Conservation (phyloP, 768 basidiomycete genomes). For the Naganishia onofrii region DNA sequence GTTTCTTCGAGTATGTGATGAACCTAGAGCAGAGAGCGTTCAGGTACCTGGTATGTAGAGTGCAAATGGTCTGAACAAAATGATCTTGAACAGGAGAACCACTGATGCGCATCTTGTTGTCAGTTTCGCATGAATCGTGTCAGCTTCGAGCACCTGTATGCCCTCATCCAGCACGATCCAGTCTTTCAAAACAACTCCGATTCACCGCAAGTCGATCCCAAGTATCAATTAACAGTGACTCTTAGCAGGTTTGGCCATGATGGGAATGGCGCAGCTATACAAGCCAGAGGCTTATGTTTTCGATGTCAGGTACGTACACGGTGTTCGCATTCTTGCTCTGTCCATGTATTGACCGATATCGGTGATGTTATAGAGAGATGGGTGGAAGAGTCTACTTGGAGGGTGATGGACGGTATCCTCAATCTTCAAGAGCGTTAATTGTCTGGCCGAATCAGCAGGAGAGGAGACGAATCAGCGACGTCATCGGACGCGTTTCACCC, state of each 20-base stretch:
- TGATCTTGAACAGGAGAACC: neutral
- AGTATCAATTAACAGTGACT: neutral
- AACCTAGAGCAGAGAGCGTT: too few species aligned
- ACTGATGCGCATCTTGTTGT: neutral
- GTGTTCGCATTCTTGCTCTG: neutral
- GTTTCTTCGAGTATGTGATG: too few species aligned
- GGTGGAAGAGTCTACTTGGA: slow-evolving; percentile 1
- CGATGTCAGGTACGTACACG: neutral
- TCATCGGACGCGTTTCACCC: neutral
- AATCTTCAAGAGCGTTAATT: neutral
- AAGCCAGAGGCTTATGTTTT: neutral
- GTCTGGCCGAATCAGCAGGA: neutral
- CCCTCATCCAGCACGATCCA: neutral
- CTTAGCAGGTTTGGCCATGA: neutral
- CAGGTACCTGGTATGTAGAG: too few species aligned
- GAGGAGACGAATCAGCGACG: neutral
- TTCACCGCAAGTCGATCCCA: neutral
- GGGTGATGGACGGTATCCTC: neutral
- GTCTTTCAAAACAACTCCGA: neutral
- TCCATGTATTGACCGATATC: neutral
- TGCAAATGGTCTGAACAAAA: too few species aligned
- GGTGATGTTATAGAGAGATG: neutral
- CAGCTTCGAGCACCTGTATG: neutral
- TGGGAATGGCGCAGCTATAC: neutral
- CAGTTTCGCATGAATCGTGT: neutral